Base-by-base conservation (phyloP, 305 asterid genomes). In the Fraxinus sp. region DNA sequence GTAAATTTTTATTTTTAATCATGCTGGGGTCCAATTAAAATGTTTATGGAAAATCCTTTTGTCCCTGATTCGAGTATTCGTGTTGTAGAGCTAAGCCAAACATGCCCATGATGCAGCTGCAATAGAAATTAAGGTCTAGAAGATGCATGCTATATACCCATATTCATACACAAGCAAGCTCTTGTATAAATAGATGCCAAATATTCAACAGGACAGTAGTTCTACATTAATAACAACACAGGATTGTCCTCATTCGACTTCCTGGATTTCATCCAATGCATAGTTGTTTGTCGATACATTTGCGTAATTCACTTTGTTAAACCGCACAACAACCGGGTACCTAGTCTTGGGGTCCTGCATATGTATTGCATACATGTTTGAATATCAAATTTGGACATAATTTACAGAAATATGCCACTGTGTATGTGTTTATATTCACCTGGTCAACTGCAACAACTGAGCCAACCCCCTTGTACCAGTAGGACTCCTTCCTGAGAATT, bases 231-330 rank as follows among this genome's bases (percentile, higher is more conserved):
- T 18, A 36, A 68, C 55, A 43, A 43, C 59, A 14, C 5, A n/a
- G 20, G n/a, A 14, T 49, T 14, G 20, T 49, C 20, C 78, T 92
- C 88, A 88, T 84, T 76, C 71, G 73, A 91, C 87, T 84, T 87
- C 86, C 86, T 92, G 90, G 10, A 93, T 85, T 89, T 93, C 97
- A 64, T 93, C 97, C 92, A 92, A 87, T 22, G 94, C 97, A 24
- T 91, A 93, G 94, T 93, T 93, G 92, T 93, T 93, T 85, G 97
- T 92, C 0, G 97, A 93, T 79, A 93, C 92, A 87, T 92, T 93
- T 0, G 97, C 95, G 78, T 92, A 93, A 66, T 93, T 93, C 89
- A 92, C 97, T 86, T 92, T 93, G 92, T 87, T 90, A 87, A 93
- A 93, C 90, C 97, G 75, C 86, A 93, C 95, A 16, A 93, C 97